Evolutionary conservation across 768 basidiomycete species (phyloP).

Genomic region (Paxillus rubicundulus): DNA sequence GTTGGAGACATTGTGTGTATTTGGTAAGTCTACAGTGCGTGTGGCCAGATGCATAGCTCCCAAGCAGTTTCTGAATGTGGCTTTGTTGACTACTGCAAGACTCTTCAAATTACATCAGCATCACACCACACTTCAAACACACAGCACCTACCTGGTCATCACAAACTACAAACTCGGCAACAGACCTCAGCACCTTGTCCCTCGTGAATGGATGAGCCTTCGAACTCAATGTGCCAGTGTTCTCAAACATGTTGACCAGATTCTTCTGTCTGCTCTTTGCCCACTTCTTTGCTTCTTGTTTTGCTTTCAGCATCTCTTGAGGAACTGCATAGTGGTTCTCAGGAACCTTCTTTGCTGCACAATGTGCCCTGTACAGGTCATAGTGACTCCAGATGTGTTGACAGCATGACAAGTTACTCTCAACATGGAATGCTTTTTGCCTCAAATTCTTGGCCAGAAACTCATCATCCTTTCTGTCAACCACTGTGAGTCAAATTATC

Average conservation of each 20-base stretch:
- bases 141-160: constrained; percentile 15
- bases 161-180: constrained; percentile 14
- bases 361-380: constrained; percentile 1
- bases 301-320: background rate
- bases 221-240: background rate
- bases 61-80: constrained; percentile 16
- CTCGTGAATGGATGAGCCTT: constrained; percentile 8
- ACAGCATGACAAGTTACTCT: background rate
- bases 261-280: background rate
- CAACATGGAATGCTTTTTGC: constrained; percentile 2
- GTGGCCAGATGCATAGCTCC: constrained; percentile 18
- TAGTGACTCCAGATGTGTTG: constrained; percentile 6
- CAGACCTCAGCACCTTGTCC: constrained; percentile 6
- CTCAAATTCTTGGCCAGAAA: background rate
- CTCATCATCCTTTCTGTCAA: background rate
- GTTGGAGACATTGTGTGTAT: constrained; percentile 10
- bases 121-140: background rate
- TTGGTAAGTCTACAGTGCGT: constrained; percentile 10
- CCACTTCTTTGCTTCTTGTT: background rate
- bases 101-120: constrained; percentile 1
- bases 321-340: background rate
- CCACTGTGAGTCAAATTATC: background rate
- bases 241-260: background rate
- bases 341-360: background rate
- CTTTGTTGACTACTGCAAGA: constrained; percentile 8